phyloP scores from a whole-genome alignment of 202 grass and related monocot species.

The Zizania palustris region DNA sequence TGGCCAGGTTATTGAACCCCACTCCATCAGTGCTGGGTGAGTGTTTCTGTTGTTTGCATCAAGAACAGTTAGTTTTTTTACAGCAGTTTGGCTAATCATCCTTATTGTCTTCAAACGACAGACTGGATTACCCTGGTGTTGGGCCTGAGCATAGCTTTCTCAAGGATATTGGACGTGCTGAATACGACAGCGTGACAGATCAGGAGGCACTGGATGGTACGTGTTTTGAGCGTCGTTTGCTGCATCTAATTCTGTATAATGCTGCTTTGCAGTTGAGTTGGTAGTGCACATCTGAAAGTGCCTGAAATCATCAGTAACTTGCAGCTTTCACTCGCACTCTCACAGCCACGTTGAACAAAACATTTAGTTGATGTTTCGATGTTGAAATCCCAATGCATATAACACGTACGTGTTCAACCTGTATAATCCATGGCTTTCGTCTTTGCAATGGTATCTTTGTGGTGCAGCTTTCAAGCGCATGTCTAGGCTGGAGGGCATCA shows the following conservation, averaged over 20 bases:
- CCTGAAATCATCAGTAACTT: no score
- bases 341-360: neutral
- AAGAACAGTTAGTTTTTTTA: conserved; percentile 6
- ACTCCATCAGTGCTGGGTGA: conserved; percentile 98
- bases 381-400: neutral
- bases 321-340: neutral
- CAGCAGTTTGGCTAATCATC: conserved; percentile 6
- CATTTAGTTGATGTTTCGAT: neutral
- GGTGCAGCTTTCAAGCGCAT: conserved; percentile 83
- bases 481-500: conserved; percentile 89
- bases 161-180: conserved; percentile 87
- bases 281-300: neutral
- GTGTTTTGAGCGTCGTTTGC: conserved; percentile 5
- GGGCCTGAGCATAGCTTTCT: conserved; percentile 95
- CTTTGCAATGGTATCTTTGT: neutral
- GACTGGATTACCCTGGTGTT: conserved; percentile 94
- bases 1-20: conserved; percentile 95
- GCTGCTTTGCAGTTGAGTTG: no score
- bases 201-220: conserved; percentile 92
- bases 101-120: conserved; percentile 38
- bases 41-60: conserved; percentile 22
- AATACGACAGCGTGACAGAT: conserved; percentile 92
- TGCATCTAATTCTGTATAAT: no score
- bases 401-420: neutral
- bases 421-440: neutral